Percentiles rank a stretch among this genome's conserved stretches.
Conservation (phyloP, 495 filamentous ascomycete genomes). For the Penicillium bovifimosum region DNA sequence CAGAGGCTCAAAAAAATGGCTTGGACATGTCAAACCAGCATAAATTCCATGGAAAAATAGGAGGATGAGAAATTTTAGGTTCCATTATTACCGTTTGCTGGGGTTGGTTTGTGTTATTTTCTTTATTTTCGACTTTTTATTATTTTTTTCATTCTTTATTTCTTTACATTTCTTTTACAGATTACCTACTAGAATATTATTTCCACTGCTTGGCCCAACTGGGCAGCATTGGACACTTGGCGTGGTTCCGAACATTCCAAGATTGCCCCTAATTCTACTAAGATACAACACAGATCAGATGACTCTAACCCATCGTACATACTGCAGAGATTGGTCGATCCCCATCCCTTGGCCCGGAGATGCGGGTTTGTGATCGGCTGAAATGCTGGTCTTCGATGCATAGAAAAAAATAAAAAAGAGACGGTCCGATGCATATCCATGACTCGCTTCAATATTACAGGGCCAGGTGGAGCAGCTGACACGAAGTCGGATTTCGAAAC, state of each 20-base stretch:
- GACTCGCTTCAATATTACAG: constrained; percentile 24
- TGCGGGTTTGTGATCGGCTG: constrained; percentile 24
- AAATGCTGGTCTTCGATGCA: constrained; percentile 24
- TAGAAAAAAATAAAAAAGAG: not conserved
- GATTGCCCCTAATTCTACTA: not conserved
- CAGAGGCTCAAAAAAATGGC: constrained; percentile 19
- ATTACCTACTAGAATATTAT: not conserved
- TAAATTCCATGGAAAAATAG: not conserved
- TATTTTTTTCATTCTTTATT: constrained; percentile 1
- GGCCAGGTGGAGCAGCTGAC: constrained; percentile 18
- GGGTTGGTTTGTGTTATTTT: constrained; percentile 14
- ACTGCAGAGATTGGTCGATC: constrained; percentile 15
- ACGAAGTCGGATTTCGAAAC: constrained; percentile 1
- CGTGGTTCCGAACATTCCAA: not conserved
- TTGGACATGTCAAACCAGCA: constrained; percentile 8
- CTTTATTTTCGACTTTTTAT: constrained; percentile 2
- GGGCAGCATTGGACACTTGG: not conserved
- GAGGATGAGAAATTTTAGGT: constrained; percentile 22
- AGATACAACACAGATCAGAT: not conserved
- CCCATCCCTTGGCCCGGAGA: constrained; percentile 9
- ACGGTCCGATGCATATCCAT: constrained; percentile 15
- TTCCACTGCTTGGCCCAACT: constrained; percentile 5
- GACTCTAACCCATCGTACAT: not conserved
- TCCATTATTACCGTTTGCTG: constrained; percentile 24
- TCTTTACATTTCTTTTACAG: not conserved